Conservation (phyloP, 371 early-diverging fungal species). For the Syncephalastrum contaminatum region DNA sequence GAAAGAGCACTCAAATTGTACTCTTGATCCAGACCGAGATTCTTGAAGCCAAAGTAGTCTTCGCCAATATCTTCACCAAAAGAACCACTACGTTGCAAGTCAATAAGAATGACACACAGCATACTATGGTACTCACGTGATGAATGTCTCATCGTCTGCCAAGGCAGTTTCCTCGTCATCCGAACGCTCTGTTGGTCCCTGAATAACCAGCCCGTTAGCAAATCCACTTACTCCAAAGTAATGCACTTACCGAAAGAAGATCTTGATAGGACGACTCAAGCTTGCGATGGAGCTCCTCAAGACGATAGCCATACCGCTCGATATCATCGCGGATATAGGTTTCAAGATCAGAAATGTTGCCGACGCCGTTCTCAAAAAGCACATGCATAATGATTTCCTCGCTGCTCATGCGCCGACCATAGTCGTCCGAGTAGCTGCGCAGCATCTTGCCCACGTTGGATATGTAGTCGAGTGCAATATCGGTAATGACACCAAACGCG, state of each 20-base stretch:
- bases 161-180: conserved; percentile 48
- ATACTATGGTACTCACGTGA: conserved; percentile 33
- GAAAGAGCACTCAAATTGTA: conserved; percentile 49
- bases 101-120: not conserved
- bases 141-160: conserved; percentile 59
- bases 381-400: conserved; percentile 88
- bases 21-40: conserved; percentile 76
- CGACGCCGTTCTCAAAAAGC: conserved; percentile 80
- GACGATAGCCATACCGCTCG: conserved; percentile 63
- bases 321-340: conserved; percentile 78
- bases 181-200: conserved; percentile 37
- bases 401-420: conserved; percentile 66
- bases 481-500: conserved; percentile 76
- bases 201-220: not conserved
- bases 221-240: not conserved
- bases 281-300: conserved; percentile 73
- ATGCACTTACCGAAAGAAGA: conserved; percentile 35
- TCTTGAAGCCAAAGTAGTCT: conserved; percentile 90
- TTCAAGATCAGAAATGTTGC: conserved; percentile 65
- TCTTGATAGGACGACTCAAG: conserved; percentile 70
- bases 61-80: conserved; percentile 83
- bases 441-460: conserved; percentile 81
- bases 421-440: conserved; percentile 76
- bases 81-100: conserved; percentile 54
- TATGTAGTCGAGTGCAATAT: conserved; percentile 76